A percentile compares a stretch with the other conserved stretches of the same genome.
Conservation (phyloP, 2,329 filamentous ascomycete genomes). For the Arthrobotrys musiformis region DNA sequence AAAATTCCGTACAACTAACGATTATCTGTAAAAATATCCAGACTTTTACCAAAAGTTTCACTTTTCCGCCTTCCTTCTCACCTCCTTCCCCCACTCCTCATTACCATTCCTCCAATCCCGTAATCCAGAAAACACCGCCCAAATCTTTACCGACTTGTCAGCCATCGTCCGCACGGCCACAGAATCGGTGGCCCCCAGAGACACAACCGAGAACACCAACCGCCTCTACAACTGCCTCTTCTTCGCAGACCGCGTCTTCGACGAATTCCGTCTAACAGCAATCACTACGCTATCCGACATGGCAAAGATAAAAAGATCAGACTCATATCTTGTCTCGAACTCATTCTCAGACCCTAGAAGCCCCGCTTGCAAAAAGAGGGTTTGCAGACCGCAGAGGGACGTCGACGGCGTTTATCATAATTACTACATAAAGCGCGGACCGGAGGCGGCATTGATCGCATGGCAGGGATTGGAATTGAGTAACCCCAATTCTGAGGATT, state of each 20-base stretch:
- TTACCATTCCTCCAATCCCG: slow-evolving; percentile 1
- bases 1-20: background rate
- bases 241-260: slow-evolving; percentile 17
- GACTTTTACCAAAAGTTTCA: slow-evolving; percentile 30
- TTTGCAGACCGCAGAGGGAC: background rate
- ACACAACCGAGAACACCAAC: slow-evolving; percentile 1
- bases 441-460: slow-evolving; percentile 7
- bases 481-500: slow-evolving; percentile 7
- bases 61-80: slow-evolving; percentile 27
- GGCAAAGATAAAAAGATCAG: background rate
- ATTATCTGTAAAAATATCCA: background rate
- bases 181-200: background rate
- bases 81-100: slow-evolving; percentile 12
- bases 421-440: background rate
- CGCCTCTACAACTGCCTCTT: slow-evolving; percentile 23
- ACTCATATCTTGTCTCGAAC: slow-evolving; percentile 10
- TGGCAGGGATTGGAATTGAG: slow-evolving; percentile 24
- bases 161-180: background rate
- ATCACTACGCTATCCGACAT: background rate
- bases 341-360: background rate
- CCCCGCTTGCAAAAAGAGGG: background rate
- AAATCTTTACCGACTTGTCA: background rate
- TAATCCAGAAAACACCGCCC: background rate
- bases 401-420: background rate
- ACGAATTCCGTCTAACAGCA: slow-evolving; percentile 8